Evolutionary conservation across 148 eudicot species (phyloP), one percentile per base, ranked within the genome.

Genomic region (Rhododendron mucronatum): DNA sequence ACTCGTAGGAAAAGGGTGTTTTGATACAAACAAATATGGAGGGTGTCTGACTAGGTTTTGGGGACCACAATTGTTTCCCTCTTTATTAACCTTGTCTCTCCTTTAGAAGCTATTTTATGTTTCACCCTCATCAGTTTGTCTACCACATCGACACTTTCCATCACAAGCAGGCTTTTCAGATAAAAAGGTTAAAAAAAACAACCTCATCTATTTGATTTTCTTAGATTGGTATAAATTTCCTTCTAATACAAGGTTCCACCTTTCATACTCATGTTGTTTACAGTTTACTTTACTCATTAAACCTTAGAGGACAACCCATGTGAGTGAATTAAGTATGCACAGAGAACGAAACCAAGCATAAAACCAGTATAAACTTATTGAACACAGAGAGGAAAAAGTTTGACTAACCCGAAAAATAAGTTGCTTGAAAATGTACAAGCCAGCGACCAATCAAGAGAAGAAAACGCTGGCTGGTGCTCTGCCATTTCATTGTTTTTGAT

Each of bases 111-210:
- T 81, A 86, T 45, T 86, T 86, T 81, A 75, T 89, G 87, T 87
- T 67, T 89, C 88, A 84, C 18, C 87, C 74, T 76, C 86, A 77
- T 87, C 89, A 84, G 47, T 82, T 69, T 89, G 90, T 89, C 88
- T 89, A 78, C 88, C 71, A 81, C 74, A 39, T 80, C 82, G 15
- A 57, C 44, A 53, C 35, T 69, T 61, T 26, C 67, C 76, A 69
- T 86, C 80, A 61, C 81, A 39, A 75, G 5, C 80, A 63, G 65
- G 33, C 73, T 84, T 77, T 67, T 57, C 44, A 80, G 57, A 21
- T 12, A 15, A 45, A 67, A 47, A 71, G 7, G 20, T 12, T 12
- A 4, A 71, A 30, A 71, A 14, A 14, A 71, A 13, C 6, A 76
- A 18, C 39, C 73, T 41, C 79, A 59, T 77, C 33, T 74, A 23